These are phyloP conservation scores for Pythium phragmiticola DNA, from an alignment of 352 stramenopile genomes.

Conservation along the genomic window DNA sequence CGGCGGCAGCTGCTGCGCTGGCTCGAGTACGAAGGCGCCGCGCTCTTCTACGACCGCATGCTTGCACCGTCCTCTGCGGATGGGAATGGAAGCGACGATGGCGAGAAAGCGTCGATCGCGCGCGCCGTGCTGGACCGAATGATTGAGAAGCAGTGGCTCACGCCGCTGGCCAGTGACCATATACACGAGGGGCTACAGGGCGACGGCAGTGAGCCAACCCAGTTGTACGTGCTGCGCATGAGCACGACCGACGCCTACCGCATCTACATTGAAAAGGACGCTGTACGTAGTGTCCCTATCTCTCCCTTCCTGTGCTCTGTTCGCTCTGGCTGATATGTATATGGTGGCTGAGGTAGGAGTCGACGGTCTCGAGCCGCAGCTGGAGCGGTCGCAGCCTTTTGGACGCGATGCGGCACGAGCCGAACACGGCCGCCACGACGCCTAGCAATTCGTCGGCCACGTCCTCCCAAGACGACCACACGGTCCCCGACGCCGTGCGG, in stretches of 20 bases:
- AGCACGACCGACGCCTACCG: constrained; percentile 70
- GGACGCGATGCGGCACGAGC: constrained; percentile 19
- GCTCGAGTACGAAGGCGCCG: constrained; percentile 68
- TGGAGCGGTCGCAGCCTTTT: constrained; percentile 24
- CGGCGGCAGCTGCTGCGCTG: constrained; percentile 60
- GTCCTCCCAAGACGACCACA: constrained; percentile 28
- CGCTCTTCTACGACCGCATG: constrained; percentile 49
- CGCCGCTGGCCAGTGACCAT: constrained; percentile 37
- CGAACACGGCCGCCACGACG: constrained; percentile 1
- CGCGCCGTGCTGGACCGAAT: constrained; percentile 49
- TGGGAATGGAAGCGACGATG: background rate
- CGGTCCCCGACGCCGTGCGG: constrained; percentile 37
- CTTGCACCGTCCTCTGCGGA: constrained; percentile 1
- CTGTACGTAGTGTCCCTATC: constrained; percentile 20
- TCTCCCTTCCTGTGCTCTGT: background rate
- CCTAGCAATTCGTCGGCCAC: constrained; percentile 20
- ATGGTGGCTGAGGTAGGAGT: constrained; percentile 11
- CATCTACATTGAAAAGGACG: constrained; percentile 86
- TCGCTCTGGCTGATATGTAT: background rate
- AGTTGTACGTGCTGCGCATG: constrained; percentile 57
- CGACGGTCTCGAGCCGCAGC: constrained; percentile 24
- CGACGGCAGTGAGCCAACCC: constrained; percentile 36
- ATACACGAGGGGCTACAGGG: constrained; percentile 9
- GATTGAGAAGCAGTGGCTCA: constrained; percentile 60
- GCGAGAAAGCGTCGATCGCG: constrained; percentile 30